Percentiles rank a stretch among this genome's conserved stretches.
phyloP scores from a whole-genome alignment of 1,284 basidiomycete species.

The Trametes sp. region DNA sequence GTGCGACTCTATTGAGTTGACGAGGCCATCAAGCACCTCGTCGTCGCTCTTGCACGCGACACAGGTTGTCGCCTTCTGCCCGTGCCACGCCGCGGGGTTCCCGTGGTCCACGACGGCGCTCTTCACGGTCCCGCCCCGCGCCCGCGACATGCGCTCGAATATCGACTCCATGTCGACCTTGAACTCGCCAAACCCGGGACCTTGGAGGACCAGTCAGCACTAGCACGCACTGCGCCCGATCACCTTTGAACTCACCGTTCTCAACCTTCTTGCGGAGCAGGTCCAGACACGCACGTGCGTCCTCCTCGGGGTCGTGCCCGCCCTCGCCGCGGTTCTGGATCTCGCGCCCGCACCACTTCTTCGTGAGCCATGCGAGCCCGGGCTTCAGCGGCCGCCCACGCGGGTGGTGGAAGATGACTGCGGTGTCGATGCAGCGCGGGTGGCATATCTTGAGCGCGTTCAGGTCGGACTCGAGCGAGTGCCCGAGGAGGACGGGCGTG shows the following conservation, averaged over 20 bases:
- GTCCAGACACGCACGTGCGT: constrained; percentile 87
- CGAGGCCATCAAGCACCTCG: constrained; percentile 73
- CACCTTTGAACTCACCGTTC: constrained; percentile 53
- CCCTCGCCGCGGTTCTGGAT: constrained; percentile 83
- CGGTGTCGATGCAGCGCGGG: constrained; percentile 89
- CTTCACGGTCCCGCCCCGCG: constrained; percentile 49
- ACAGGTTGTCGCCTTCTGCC: constrained; percentile 78
- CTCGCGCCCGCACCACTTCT: constrained; percentile 87
- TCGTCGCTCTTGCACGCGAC: constrained; percentile 78
- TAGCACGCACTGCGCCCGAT: not conserved
- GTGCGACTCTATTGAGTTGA: constrained; percentile 69
- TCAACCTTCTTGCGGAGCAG: constrained; percentile 82
- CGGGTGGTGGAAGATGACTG: constrained; percentile 88
- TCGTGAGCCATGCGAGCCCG: constrained; percentile 90
- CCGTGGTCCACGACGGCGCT: constrained; percentile 87
- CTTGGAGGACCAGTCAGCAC: constrained; percentile 44
- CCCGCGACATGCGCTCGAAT: constrained; percentile 80
- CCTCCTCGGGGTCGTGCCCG: constrained; percentile 93
- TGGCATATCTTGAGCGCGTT: constrained; percentile 85
- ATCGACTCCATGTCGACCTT: constrained; percentile 86
- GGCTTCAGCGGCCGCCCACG: constrained; percentile 91
- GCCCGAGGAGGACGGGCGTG: constrained; percentile 89
- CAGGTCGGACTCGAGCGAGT: constrained; percentile 92
- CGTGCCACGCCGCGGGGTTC: constrained; percentile 82
- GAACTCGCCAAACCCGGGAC: constrained; percentile 86